These are phyloP conservation scores for Fraxinus xanthoxyloides DNA, from an alignment of 305 asterid species.

Conservation along the genomic window DNA sequence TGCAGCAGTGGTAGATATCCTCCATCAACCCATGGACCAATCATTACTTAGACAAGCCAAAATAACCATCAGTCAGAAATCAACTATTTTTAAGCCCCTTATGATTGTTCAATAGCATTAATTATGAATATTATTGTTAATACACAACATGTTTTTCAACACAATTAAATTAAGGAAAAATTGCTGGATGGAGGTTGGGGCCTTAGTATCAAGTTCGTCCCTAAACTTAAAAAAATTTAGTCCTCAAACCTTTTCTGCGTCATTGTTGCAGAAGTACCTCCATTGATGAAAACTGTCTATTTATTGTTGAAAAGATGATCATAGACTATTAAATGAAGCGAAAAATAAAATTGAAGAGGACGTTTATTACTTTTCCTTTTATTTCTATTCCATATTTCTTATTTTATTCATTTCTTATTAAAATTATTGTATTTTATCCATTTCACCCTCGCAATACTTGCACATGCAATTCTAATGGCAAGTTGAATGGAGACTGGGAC, in stretches of 20 bases:
- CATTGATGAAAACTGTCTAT: neutral
- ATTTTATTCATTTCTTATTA: neutral
- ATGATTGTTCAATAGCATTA: neutral
- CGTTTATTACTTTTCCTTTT: neutral
- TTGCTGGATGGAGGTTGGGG: neutral
- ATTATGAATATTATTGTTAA: neutral
- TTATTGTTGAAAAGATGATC: neutral
- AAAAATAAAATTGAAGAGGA: neutral
- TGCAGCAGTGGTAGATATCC: neutral
- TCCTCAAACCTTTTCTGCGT: neutral
- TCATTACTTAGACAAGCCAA: neutral
- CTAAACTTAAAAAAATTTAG: neutral
- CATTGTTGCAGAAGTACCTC: neutral
- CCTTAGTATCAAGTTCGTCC: neutral
- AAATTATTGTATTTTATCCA: neutral
- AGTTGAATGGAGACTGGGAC: neutral
- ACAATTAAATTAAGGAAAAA: neutral
- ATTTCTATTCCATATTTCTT: neutral
- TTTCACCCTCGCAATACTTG: neutral
- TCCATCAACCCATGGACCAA: neutral
- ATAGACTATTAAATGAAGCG: neutral
- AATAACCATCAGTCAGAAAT: neutral
- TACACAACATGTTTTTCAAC: slow-evolving; percentile 14
- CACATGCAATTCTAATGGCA: neutral
- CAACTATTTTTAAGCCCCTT: neutral